Base-by-base conservation (phyloP, 2,329 filamentous ascomycete species). In the Dactylellina parvicollis region DNA sequence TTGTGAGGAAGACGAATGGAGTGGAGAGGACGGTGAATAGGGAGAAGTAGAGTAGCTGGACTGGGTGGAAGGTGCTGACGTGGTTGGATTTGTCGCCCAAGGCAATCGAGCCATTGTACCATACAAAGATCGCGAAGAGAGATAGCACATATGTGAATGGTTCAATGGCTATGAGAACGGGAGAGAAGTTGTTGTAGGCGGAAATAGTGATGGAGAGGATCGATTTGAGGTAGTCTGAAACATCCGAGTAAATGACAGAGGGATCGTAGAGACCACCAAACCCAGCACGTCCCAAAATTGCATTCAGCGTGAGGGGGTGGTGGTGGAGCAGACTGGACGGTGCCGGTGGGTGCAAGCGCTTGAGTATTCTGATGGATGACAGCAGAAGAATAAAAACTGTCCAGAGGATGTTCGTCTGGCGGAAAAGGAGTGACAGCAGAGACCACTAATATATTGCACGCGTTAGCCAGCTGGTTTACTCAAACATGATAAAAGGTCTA, bases 331-430 rank as follows among this genome's bases (percentile, higher is more conserved):
- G 47, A 16, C 50, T 55, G 5, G 70, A 74, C 4, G 61, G 70
- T 73, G 4, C 85, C 88, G 18, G 57, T 28, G 69, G 69, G 22
- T 64, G 64, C 16, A 74, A 64, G 12, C 69, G 64, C 22, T 74
- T 74, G 52, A 69, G 55, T 14, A 74, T 62, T 36, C 70, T 56
- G 24, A 71, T 57, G 7, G 65, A 44, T 12, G 57, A 61, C 7
- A 74, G 46, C 1, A 90, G 90, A 77, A 92, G 86, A 78, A 91
- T 92, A 0, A 93, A 83, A 0, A 91, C 89, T 0, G 93, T 89
- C 95, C 95, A 99, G 79, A 99, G 96, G 64, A 98, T 90, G 78
- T 99, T 99, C 0, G 95, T 99, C 80, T 99, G 95, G 22, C 95
- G 86, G 83, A 96, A 95, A 1, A 86, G 82, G 18, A 99, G 83